Evolutionary conservation across 23 red algal species (phyloP).

Genomic region (Gracilaria caudata): DNA sequence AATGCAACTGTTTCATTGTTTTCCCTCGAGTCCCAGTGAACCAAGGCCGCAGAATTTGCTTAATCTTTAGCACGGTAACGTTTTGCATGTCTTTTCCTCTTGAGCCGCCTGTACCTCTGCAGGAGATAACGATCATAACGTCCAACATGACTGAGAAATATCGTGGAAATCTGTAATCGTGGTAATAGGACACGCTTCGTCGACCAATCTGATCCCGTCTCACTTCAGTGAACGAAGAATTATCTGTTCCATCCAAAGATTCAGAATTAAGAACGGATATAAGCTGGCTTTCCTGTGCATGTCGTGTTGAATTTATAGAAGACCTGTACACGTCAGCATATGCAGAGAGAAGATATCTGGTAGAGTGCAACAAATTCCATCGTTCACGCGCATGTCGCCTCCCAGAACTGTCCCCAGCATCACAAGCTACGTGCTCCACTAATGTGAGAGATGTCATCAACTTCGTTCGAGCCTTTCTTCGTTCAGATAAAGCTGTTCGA

Average conservation of each 20-base stretch:
- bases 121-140: constrained; percentile 10
- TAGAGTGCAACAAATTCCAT: constrained; percentile 1
- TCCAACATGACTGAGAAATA: constrained; percentile 30
- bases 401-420: background rate
- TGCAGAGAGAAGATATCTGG: constrained; percentile 19
- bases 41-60: constrained; percentile 10
- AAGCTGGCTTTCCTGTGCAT: constrained; percentile 13
- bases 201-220: background rate
- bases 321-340: constrained; percentile 12
- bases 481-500: constrained; percentile 12
- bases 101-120: background rate
- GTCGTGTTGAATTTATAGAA: background rate
- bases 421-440: background rate
- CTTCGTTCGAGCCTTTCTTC: background rate
- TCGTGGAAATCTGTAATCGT: constrained; percentile 14
- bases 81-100: background rate
- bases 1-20: constrained; percentile 8
- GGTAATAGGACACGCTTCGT: constrained; percentile 12
- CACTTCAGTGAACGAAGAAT: background rate
- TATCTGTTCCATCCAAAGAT: background rate
- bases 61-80: constrained; percentile 26
- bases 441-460: constrained; percentile 17
- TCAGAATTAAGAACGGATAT: background rate
- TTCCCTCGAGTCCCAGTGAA: background rate
- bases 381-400: background rate